Evolutionary conservation across 2,329 filamentous ascomycete genomes (phyloP).

Genomic region (Aspergillus ochraceus): DNA sequence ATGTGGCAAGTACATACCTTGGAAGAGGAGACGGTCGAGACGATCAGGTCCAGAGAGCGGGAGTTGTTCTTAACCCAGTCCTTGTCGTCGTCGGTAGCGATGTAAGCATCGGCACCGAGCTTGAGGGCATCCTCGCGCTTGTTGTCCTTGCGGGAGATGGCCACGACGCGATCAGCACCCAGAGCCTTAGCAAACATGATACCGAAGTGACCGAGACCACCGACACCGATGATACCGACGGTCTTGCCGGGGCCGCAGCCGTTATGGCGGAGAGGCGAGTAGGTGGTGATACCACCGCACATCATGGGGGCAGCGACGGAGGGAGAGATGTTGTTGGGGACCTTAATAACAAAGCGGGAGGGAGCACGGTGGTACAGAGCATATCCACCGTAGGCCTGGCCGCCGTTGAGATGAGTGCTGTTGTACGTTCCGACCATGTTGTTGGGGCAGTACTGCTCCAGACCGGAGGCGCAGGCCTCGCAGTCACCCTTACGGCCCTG

Average conservation of each 20-base stretch:
- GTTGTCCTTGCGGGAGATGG: conserved; percentile 51
- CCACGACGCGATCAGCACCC: conserved; percentile 53
- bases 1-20: conserved; percentile 9
- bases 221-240: conserved; percentile 15
- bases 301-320: conserved; percentile 18
- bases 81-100: conserved; percentile 56
- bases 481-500: conserved; percentile 45
- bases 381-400: conserved; percentile 67
- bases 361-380: conserved; percentile 56
- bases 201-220: conserved; percentile 17
- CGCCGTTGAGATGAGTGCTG: conserved; percentile 48
- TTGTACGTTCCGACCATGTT: conserved; percentile 32
- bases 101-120: conserved; percentile 56
- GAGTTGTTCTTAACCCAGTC: conserved; percentile 53
- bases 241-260: conserved; percentile 18
- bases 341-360: conserved; percentile 59
- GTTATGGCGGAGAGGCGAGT: conserved; percentile 17
- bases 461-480: conserved; percentile 50
- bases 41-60: conserved; percentile 54
- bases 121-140: conserved; percentile 56
- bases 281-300: conserved; percentile 19
- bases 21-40: conserved; percentile 54
- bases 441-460: conserved; percentile 33
- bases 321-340: conserved; percentile 17
- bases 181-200: conserved; percentile 20